Conservation (phyloP, 495 filamentous ascomycete species). For the Penicillium ochrochloron region DNA sequence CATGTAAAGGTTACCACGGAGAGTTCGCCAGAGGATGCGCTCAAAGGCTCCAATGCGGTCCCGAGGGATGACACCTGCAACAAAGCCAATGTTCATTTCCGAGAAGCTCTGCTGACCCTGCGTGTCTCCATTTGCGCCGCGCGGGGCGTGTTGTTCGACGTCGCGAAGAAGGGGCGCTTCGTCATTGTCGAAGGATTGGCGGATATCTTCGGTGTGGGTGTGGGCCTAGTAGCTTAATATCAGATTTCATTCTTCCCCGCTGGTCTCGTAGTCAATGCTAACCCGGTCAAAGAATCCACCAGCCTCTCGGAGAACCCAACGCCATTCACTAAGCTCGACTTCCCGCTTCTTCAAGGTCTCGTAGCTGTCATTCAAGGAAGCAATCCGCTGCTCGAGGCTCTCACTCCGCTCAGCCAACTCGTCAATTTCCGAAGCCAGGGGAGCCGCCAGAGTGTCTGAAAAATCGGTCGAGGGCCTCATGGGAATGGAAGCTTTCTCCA, state of each 20-base stretch:
- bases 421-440: conserved; percentile 91
- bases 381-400: conserved; percentile 87
- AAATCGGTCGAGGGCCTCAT: conserved; percentile 87
- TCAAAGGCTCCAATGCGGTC: conserved; percentile 95
- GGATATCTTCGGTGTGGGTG: conserved; percentile 94
- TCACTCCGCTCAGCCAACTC: conserved; percentile 90
- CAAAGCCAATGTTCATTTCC: conserved; percentile 99
- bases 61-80: conserved; percentile 94
- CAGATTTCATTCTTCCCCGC: conserved; percentile 13
- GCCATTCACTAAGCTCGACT: conserved; percentile 95
- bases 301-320: conserved; percentile 94
- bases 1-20: conserved; percentile 99
- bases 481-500: conserved; percentile 86
- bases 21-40: conserved; percentile 92
- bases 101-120: conserved; percentile 83
- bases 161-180: conserved; percentile 80
- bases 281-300: conserved; percentile 94
- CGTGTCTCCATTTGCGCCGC: conserved; percentile 69
- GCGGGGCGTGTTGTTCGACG: conserved; percentile 73
- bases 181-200: conserved; percentile 86
- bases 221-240: conserved; percentile 61
- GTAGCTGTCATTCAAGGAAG: conserved; percentile 93
- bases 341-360: conserved; percentile 97
- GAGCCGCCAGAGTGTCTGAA: conserved; percentile 79
- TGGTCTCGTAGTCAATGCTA: conserved; percentile 19